Evolutionary conservation across 2,329 filamentous ascomycete species (phyloP), one percentile per base, ranked within the genome.

Genomic region (Apiospora saccharicola): DNA sequence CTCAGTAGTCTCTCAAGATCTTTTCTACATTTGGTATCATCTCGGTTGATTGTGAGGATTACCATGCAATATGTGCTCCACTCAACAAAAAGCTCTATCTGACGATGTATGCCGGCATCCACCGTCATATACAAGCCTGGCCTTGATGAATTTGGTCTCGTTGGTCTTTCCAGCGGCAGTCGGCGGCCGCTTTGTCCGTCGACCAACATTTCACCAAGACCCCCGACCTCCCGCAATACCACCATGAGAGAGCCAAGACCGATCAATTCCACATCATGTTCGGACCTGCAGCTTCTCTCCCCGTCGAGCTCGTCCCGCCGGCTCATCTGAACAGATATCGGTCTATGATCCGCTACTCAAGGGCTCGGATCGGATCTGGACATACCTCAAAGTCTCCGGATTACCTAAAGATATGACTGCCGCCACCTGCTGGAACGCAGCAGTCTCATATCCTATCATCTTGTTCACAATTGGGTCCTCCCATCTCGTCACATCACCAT

Each of bases 41-140:
- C 10, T 41, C 34, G 13, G 57, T 64, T 34, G 57, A 41, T 22
- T 41, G 3, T 5, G 57, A 64, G 30, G 34, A 10, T 19, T 13
- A n/a, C 22, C 4, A 10, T 13, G 5, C 10, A 5, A n/a, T 8
- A 64, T 64, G 57, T n/a, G 10, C 22, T 41, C 57, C 1, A 13
- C 19, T 22, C 30, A 41, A 14, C 19, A 64, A n/a, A 64, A n/a
- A 6, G 57, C 34, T 12, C 13, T 24, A 64, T 41, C 19, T 41
- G 34, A 41, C 57, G 22, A 22, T 64, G 57, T 41, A 14, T 64
- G 57, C 57, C 57, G 57, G 57, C 57, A 41, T 41, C 57, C 34
- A 41, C 22, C 34, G 57, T 24, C 19, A n/a, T 41, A 64, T 64
- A 37, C 34, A 41, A 41, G 34, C 22, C 57, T 41, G 10, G 8